These are phyloP conservation scores for Mortierella sp. DNA, from an alignment of 371 early-diverging fungal genomes.

Conservation along the genomic window DNA sequence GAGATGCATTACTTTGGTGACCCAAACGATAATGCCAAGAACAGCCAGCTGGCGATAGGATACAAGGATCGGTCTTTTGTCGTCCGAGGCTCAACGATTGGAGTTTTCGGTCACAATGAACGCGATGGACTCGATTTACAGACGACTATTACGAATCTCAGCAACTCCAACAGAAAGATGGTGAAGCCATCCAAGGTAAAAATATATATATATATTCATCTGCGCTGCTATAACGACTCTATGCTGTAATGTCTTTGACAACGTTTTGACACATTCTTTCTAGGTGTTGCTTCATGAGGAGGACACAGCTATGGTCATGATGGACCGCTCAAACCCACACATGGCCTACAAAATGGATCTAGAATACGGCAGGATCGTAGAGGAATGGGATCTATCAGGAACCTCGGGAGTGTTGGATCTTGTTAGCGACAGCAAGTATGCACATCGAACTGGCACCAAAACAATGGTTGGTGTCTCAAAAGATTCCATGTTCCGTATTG, in stretches of 20 bases:
- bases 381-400: slow-evolving; percentile 83
- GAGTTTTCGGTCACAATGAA: slow-evolving; percentile 81
- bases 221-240: no score
- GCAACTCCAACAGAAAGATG: slow-evolving; percentile 56
- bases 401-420: slow-evolving; percentile 61
- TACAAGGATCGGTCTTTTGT: slow-evolving; percentile 86
- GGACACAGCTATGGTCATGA: slow-evolving; percentile 79
- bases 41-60: slow-evolving; percentile 80
- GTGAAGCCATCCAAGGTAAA: slow-evolving; percentile 65
- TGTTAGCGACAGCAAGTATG: slow-evolving; percentile 79
- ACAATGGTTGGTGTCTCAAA: slow-evolving; percentile 86
- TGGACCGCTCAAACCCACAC: slow-evolving; percentile 70
- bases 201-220: background rate
- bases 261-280: background rate
- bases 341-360: slow-evolving; percentile 90
- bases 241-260: no score
- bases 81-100: slow-evolving; percentile 84
- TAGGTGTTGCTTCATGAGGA: slow-evolving; percentile 81
- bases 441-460: slow-evolving; percentile 74
- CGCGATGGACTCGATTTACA: slow-evolving; percentile 71
- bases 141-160: slow-evolving; percentile 73
- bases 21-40: slow-evolving; percentile 51
- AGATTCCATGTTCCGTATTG: slow-evolving; percentile 88
- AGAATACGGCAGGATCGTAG: slow-evolving; percentile 90
- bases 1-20: slow-evolving; percentile 22